These are phyloP conservation scores for Colletotrichum lentis DNA, from an alignment of 2,329 filamentous ascomycete genomes.

Conservation along the genomic window DNA sequence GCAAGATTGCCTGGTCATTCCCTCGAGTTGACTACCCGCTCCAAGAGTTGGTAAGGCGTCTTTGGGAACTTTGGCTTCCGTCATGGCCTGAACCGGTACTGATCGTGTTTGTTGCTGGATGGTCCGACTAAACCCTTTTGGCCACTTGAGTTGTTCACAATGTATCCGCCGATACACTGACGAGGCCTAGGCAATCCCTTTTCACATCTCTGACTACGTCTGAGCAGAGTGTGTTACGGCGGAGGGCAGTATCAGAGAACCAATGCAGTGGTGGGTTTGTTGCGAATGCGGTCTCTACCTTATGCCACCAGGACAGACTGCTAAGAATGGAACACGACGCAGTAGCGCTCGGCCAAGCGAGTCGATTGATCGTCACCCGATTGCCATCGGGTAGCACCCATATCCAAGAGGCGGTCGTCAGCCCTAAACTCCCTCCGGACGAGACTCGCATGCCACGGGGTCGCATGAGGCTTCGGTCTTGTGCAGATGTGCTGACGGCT, in stretches of 20 bases:
- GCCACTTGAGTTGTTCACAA: background rate
- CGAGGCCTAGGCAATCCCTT: background rate
- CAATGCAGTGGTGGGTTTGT: background rate
- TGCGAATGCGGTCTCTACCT: background rate
- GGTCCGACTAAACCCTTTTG: background rate
- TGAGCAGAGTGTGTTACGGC: background rate
- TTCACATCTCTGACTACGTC: background rate
- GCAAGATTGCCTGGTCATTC: background rate
- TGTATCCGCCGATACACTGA: background rate
- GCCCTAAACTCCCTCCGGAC: constrained; percentile 29
- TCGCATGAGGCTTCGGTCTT: background rate
- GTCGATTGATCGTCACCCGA: constrained; percentile 31
- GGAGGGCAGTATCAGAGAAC: background rate
- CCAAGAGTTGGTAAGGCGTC: background rate
- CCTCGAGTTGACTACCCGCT: background rate
- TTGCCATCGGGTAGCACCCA: constrained; percentile 20
- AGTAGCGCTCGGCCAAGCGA: constrained; percentile 5
- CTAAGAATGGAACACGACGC: constrained; percentile 10
- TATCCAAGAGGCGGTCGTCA: constrained; percentile 16
- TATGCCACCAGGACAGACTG: constrained; percentile 11
- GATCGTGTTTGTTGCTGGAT: background rate
- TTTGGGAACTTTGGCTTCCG: background rate
- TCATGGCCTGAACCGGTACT: background rate
- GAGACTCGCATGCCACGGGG: constrained; percentile 14
- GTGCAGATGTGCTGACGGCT: background rate